Evolutionary conservation across 306 rosid genomes (phyloP).

Genomic region (Glycine tomentella): DNA sequence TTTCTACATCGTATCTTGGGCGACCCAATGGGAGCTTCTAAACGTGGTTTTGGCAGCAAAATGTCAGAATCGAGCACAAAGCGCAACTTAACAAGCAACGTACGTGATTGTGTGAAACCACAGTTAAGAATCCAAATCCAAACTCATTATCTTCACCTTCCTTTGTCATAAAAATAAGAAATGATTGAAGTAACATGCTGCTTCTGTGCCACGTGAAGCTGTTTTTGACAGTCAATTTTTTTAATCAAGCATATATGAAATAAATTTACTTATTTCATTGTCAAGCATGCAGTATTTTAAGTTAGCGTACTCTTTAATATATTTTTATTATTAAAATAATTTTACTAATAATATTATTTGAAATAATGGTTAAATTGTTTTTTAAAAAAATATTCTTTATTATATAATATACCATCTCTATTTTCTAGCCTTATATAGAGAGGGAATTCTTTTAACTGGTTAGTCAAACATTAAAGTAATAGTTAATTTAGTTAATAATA

Average conservation of each 20-base stretch:
- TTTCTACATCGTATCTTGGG: conserved; percentile 40
- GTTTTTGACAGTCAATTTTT: conserved; percentile 39
- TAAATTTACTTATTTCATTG: conserved; percentile 26
- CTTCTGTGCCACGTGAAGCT: conserved; percentile 61
- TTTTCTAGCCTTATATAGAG: no score
- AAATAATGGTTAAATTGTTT: no score
- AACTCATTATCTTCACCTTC: conserved; percentile 34
- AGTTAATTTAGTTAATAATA: no score
- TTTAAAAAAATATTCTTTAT: no score
- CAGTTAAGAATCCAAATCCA: not conserved
- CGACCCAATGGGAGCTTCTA: conserved; percentile 45
- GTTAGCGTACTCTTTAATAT: not conserved
- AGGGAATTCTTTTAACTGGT: no score
- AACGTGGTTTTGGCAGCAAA: conserved; percentile 44
- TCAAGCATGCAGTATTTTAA: conserved; percentile 30
- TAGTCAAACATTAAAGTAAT: no score
- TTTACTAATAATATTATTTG: no score
- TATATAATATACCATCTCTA: no score
- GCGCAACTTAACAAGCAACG: conserved; percentile 37
- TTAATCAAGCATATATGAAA: not conserved
- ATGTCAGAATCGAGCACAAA: conserved; percentile 47
- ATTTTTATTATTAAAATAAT: no score
- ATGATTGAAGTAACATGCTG: conserved; percentile 32
- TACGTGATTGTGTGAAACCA: conserved; percentile 28
- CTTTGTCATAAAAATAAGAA: not conserved